Evolutionary conservation across 805 yeast genomes (phyloP), one percentile per base, ranked within the genome.

Genomic region (Candida qinlingensis): DNA sequence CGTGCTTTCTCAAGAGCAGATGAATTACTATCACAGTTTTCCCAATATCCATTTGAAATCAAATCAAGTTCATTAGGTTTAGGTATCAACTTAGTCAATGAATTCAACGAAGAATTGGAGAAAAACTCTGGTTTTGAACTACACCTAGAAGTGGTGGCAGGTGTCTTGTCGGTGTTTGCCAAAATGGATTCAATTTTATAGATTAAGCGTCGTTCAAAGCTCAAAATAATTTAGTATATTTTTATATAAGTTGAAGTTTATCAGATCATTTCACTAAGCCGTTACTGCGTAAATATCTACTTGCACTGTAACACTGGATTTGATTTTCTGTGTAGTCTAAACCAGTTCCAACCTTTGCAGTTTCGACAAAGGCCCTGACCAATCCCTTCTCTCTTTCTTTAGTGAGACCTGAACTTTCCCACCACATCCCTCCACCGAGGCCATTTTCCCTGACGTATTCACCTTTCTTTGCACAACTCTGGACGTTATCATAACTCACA

Each of bases 1-100:
- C 82, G 84, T 58, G 97, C 97, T 1, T 86, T 91, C 66, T 81
- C 87, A 4, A 79, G 96, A 62, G 96, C 96, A n/a, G 98, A 94
- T 62, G 98, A 92, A 64, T 68, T 94, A 41, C 73, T 92, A 54
- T 76, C 75, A 45, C 92, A 88, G 59, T 94, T 79, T 61, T 76
- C 95, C 39, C 94, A 88, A 57, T 89, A 72, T 69, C 99, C 99
- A 30, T 94, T 92, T 63, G 74, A 73, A 43, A 75, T 75, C 43
- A 77, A 76, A 53, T 63, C 72, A 12, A 76, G 87, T 43, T 78
- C 83, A 19, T 70, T 83, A 51, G 92, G 92, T 8, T 69, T 83
- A 45, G 89, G 94, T 12, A 72, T 80, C 51, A 89, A 89, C 65
- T 70, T 91, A 62, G 76, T 79, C 46, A 56, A 62, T 42, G 69